These are phyloP conservation scores for Chaetoceros tenuissimus DNA, from an alignment of 108 stramenopile species.

Conservation along the genomic window DNA sequence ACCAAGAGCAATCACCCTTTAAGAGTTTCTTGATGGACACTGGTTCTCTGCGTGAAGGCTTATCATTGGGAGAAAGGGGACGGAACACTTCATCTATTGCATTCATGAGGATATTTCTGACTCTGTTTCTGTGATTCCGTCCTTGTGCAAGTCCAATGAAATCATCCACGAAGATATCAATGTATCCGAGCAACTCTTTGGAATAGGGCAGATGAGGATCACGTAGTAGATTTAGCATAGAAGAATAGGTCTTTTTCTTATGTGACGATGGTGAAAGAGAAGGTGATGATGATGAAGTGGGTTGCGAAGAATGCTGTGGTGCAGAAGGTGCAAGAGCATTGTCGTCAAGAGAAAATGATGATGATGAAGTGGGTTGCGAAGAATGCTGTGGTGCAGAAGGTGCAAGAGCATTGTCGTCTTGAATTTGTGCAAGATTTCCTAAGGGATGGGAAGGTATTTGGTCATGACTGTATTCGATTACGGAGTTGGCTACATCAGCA, in stretches of 20 bases:
- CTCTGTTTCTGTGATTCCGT: background rate
- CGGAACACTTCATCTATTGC: slow-evolving; percentile 14
- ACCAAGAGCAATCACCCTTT: no score
- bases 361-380: no score
- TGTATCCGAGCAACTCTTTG: slow-evolving; percentile 10
- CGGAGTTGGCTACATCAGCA: slow-evolving; percentile 8
- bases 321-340: slow-evolving; percentile 2
- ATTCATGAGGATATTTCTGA: slow-evolving; percentile 16
- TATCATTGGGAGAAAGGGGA: slow-evolving; percentile 11
- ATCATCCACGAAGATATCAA: slow-evolving; percentile 39
- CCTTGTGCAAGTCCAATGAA: slow-evolving; percentile 24
- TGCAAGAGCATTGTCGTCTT: background rate
- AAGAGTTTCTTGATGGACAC: slow-evolving; percentile 13
- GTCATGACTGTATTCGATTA: background rate
- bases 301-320: no score
- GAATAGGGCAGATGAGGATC: no score
- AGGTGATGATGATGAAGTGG: no score
- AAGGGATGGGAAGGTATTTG: slow-evolving; percentile 10
- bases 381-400: no score
- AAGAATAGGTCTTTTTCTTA: no score
- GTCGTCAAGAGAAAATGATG: background rate
- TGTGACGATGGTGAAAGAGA: no score
- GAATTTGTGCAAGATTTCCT: slow-evolving; percentile 14
- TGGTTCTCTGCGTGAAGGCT: slow-evolving; percentile 23
- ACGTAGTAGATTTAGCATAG: no score